phyloP scores from a whole-genome alignment of 164 flowering plant genomes.

The Vitis riparia region DNA sequence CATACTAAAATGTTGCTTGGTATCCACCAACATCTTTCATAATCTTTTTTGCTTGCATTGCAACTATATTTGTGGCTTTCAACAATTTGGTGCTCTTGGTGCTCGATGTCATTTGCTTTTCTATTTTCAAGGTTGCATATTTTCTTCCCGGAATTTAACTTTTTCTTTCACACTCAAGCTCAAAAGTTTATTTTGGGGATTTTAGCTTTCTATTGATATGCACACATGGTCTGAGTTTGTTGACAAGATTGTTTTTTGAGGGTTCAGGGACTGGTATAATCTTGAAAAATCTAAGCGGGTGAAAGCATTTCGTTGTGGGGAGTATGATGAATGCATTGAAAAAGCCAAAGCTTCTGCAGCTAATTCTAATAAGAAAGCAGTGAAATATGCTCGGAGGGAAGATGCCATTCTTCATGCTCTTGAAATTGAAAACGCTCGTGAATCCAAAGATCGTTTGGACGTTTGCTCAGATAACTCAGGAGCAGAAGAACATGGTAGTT shows the following conservation, averaged over 20 bases:
- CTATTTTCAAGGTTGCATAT: too few relatives aligned
- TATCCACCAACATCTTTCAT: too few relatives aligned
- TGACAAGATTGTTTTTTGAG: slow-evolving; percentile 4
- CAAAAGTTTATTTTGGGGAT: slow-evolving; percentile 3
- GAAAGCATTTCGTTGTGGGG: slow-evolving; percentile 93
- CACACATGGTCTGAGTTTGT: neutral
- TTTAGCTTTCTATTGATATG: neutral
- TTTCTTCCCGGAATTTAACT: neutral
- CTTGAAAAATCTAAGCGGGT: slow-evolving; percentile 85
- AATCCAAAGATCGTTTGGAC: slow-evolving; percentile 33
- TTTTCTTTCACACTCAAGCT: neutral
- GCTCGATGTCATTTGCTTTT: too few relatives aligned
- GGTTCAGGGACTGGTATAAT: slow-evolving; percentile 90
- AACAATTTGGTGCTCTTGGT: too few relatives aligned
- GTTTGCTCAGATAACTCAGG: slow-evolving; percentile 20
- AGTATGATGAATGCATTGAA: slow-evolving; percentile 77
- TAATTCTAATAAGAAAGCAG: slow-evolving; percentile 48
- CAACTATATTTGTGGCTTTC: too few relatives aligned
- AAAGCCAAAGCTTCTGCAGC: slow-evolving; percentile 72
- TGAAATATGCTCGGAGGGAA: slow-evolving; percentile 82
- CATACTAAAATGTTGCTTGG: too few relatives aligned
- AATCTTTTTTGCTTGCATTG: too few relatives aligned
- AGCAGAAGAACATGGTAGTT: slow-evolving; percentile 20
- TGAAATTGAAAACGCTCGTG: slow-evolving; percentile 60
- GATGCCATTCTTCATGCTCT: slow-evolving; percentile 93